Conservation (phyloP, 2,329 filamentous ascomycete species). For the Epichloe aotearoae region DNA sequence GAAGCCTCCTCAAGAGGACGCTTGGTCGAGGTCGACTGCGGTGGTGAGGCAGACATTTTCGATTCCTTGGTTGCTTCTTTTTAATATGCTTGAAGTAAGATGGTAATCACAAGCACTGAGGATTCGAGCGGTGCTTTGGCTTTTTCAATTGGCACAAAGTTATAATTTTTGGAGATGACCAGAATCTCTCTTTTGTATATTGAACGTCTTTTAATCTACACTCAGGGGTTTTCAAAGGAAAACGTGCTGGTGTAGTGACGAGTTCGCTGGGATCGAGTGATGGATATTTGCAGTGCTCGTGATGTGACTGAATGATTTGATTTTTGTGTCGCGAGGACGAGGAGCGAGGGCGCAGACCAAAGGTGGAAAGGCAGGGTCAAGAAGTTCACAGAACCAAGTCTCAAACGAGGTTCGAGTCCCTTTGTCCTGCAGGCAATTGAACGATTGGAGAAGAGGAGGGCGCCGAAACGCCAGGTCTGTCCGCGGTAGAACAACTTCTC, state of each 20-base stretch:
- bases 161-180: slow-evolving; percentile 12
- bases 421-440: slow-evolving; percentile 11
- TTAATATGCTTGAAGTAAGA: slow-evolving; percentile 16
- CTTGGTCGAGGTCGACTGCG: slow-evolving; percentile 59
- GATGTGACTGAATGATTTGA: slow-evolving; percentile 20
- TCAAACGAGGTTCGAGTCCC: slow-evolving; percentile 1
- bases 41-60: slow-evolving; percentile 60
- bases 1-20: slow-evolving; percentile 94
- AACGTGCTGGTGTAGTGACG: slow-evolving; percentile 75
- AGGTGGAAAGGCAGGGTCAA: slow-evolving; percentile 17
- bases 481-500: slow-evolving; percentile 4
- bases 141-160: slow-evolving; percentile 1
- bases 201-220: slow-evolving; percentile 42
- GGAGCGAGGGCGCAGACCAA: slow-evolving; percentile 19
- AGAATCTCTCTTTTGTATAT: slow-evolving; percentile 17
- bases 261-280: slow-evolving; percentile 26
- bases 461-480: slow-evolving; percentile 7
- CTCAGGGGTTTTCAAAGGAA: slow-evolving; percentile 75
- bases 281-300: slow-evolving; percentile 25
- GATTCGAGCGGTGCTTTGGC: background rate
- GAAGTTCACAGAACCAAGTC: slow-evolving; percentile 14
- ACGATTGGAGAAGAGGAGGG: slow-evolving; percentile 4
- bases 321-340: slow-evolving; percentile 18
- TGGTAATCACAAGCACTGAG: slow-evolving; percentile 7
- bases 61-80: slow-evolving; percentile 12